Base-by-base conservation (phyloP, 129 eudicot species). In the Chrysanthemum seticuspe region DNA sequence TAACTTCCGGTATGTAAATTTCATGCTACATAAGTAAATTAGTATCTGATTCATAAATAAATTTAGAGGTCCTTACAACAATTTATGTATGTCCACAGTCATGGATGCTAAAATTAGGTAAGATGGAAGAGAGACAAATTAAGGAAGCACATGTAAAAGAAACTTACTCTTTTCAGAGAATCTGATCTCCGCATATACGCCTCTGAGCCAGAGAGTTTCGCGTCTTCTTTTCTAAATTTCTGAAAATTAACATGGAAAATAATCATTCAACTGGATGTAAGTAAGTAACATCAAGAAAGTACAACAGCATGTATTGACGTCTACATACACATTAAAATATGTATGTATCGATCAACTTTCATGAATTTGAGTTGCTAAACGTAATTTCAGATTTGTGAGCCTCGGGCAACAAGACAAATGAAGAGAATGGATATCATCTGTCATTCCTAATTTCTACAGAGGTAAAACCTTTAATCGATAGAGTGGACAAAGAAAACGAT, bases 201-300 rank as follows among this genome's bases (percentile, higher is more conserved):
- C 86, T 94, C 96, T 40, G 93, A 73, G 31, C 91, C 93, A 15
- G 99, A 94, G 62, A 87, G 91, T 76, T 94, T 84, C 79, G 68
- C 76, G 51, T 94, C 99, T 69, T 94, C 99, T 86, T 94, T 90
- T 83, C 92, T 88, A 82, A 94, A 94, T 77, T 86, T 88, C 99
- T 94, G 96, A 36, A 77, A 65, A 45, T 74, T 15, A 25, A 65
- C 70, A 73, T 47, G 82, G 19, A 82, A 56, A 48, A 36, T 8
- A 0, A 21, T 58, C 55, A 72, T 78, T 51, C 68, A 13, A 65
- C 21, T 52, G 21, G 19, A 75, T 8, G 52, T 12, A 16, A 16
- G 19, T 13, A 75, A 4, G 53, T 16, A 16, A 16, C 71, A 19
- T 73, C 61, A 73, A 49, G 67, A 53, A 74, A 55, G 44, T 51